phyloP scores from a whole-genome alignment of 345 rosid genomes.

The Bretschneidera sinensis region DNA sequence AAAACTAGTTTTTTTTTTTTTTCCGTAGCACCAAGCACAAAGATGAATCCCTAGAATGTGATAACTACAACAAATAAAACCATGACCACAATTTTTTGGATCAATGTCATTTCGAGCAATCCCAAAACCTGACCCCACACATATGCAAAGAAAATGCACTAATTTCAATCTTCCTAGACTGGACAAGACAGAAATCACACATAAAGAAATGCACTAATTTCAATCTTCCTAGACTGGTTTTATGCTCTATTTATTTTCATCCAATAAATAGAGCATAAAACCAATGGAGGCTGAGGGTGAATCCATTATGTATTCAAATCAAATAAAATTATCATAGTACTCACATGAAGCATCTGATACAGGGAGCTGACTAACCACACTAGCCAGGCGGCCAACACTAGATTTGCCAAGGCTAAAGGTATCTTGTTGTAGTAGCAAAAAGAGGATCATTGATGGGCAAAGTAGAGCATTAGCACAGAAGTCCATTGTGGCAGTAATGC shows the following conservation, averaged over 20 bases:
- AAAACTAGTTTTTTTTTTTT: slow-evolving; percentile 11
- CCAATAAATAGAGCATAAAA: slow-evolving; percentile 24
- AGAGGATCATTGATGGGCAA: background rate
- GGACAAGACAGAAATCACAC: no score
- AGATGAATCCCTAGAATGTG: slow-evolving; percentile 2
- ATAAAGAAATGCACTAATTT: no score
- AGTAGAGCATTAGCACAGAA: no score
- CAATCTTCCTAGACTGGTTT: slow-evolving; percentile 13
- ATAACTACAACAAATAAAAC: slow-evolving; percentile 8
- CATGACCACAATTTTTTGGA: slow-evolving; percentile 7
- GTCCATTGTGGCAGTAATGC: no score
- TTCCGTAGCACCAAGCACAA: background rate
- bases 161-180: slow-evolving; percentile 9
- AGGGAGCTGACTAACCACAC: slow-evolving; percentile 25
- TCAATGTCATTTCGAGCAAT: no score
- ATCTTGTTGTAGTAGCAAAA: background rate
- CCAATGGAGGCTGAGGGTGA: slow-evolving; percentile 46
- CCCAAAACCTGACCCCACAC: no score
- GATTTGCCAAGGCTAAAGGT: slow-evolving; percentile 9
- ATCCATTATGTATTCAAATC: slow-evolving; percentile 42
- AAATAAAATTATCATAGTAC: slow-evolving; percentile 24
- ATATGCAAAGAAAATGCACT: no score
- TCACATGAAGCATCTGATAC: slow-evolving; percentile 15
- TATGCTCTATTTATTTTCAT: background rate
- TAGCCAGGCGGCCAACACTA: no score